Evolutionary conservation across 2,329 filamentous ascomycete species (phyloP), one percentile per base, ranked within the genome.

Genomic region (Coniochaeta sp.): DNA sequence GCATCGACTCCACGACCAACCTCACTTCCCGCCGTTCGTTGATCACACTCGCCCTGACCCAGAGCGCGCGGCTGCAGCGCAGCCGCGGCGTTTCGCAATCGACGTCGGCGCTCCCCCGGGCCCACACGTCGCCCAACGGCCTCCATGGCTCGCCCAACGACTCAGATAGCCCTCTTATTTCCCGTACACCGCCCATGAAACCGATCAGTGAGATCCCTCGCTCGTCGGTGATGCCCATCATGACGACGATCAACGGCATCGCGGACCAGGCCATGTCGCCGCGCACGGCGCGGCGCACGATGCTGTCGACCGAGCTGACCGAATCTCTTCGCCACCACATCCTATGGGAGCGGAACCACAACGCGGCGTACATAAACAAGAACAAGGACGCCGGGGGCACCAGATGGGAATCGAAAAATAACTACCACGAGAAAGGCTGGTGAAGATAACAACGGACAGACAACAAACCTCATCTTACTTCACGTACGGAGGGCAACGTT

Each of bases 231-330:
- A 90, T 92, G 67, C 90, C 91, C 26, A 96, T 96, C 63, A 81
- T 85, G 62, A 81, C 85, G 63, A 85, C 83, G 13, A 80, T 86
- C 18, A 79, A 79, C n/a, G 84, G 84, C 52, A 67, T 69, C 33
- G 68, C 75, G 46, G 82, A 87, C 57, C 86, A 89, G 51, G 82
- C 85, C 27, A 88, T 90, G 1, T 97, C 94, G 5, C 94, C 94
- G 4, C 83, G 91, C 53, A 96, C 92, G 0, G 96, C 91, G 0
- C 83, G 94, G 50, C 83, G 91, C 55, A 95, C 96, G 69, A 97
- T 99, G 94, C 79, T 99, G 52, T 86, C 89, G 8, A 95, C 89
- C 0, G 94, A 99, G 72, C 76, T 97, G 51, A 96, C 92, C 2
- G 91, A 96, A 66, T 95, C 89, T 22, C 83, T 99, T 3, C 84